A percentile compares a stretch with the other conserved stretches of the same genome.
phyloP scores from a whole-genome alignment of 2,329 filamentous ascomycete species.

The Arthroderma sp. region DNA sequence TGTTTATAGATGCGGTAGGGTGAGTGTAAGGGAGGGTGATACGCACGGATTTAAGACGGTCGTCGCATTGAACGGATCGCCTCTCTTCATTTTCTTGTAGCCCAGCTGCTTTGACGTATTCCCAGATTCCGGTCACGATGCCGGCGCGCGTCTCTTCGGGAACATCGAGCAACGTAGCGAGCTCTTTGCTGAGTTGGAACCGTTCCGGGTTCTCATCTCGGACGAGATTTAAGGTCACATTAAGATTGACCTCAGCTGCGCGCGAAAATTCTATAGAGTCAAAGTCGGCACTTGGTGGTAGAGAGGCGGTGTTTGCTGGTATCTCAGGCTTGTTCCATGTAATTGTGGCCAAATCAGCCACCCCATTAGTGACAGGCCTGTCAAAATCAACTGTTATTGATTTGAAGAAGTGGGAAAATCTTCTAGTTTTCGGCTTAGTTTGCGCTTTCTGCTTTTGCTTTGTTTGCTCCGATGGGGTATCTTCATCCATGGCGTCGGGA shows the following conservation, averaged over 20 bases:
- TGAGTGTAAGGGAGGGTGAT: not conserved
- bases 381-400: conserved; percentile 40
- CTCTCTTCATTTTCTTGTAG: conserved; percentile 93
- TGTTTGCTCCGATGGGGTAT: conserved; percentile 27
- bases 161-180: conserved; percentile 76
- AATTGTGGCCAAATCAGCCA: conserved; percentile 38
- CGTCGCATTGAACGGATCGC: conserved; percentile 81
- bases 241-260: conserved; percentile 81
- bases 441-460: conserved; percentile 16
- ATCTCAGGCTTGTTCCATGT: conserved; percentile 76
- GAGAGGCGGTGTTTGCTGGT: conserved; percentile 36
- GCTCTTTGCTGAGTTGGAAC: conserved; percentile 61
- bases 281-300: conserved; percentile 62
- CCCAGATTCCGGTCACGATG: conserved; percentile 84
- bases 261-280: conserved; percentile 86
- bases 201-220: conserved; percentile 78
- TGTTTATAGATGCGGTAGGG: not conserved
- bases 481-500: conserved; percentile 49
- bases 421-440: conserved; percentile 22
- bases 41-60: conserved; percentile 60
- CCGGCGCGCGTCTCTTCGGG: conserved; percentile 77
- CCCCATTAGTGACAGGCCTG: conserved; percentile 26
- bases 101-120: conserved; percentile 76
- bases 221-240: conserved; percentile 75
- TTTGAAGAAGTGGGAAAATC: conserved; percentile 40